phyloP scores from a whole-genome alignment of 768 basidiomycete species.

The Suillus decipiens region DNA sequence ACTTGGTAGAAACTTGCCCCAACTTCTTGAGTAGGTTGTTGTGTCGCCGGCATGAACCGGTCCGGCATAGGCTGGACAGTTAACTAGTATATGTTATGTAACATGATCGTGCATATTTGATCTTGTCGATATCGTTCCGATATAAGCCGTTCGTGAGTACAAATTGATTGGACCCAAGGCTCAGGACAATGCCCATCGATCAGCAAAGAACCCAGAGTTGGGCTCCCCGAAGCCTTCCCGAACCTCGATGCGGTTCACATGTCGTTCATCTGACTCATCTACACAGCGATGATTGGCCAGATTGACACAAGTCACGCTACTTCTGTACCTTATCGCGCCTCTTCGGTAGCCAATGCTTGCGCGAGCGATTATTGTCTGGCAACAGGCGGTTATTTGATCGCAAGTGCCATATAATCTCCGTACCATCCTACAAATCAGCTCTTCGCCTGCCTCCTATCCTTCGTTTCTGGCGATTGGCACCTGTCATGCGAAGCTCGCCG shows the following conservation, averaged over 20 bases:
- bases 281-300: background rate
- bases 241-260: background rate
- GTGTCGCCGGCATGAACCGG: too few relatives aligned
- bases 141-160: background rate
- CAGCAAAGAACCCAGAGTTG: background rate
- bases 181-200: background rate
- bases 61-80: too few relatives aligned
- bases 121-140: background rate
- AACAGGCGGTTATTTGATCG: background rate
- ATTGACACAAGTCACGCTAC: background rate
- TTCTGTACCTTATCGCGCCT: conserved; percentile 1
- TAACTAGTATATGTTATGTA: too few relatives aligned
- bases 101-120: background rate
- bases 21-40: too few relatives aligned
- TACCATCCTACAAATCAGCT: background rate
- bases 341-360: background rate
- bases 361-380: conserved; percentile 3
- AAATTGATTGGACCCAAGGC: background rate
- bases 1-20: too few relatives aligned
- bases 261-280: background rate
- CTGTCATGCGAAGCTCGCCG: conserved; percentile 7
- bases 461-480: background rate
- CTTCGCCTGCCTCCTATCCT: conserved; percentile 1
- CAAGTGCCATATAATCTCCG: conserved; percentile 2
- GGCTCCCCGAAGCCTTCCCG: background rate